Evolutionary conservation across 2,329 filamentous ascomycete genomes (phyloP).

Genomic region (Aspergillus unguis): DNA sequence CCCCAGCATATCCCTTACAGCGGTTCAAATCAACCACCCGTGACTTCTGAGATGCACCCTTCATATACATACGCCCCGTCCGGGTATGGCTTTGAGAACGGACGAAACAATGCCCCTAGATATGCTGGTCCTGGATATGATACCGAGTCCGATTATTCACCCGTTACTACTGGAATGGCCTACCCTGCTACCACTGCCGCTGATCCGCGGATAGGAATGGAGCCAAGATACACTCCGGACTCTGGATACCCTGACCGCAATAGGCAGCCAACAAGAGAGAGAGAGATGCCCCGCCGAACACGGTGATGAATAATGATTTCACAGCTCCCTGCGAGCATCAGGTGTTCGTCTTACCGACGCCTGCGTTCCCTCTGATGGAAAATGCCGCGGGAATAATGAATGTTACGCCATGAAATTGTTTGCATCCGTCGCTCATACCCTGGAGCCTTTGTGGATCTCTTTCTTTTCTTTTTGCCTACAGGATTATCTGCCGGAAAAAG

Average conservation of each 20-base stretch:
- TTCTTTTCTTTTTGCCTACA: conserved; percentile 14
- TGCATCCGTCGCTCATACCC: conserved; percentile 11
- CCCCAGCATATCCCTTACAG: conserved; percentile 33
- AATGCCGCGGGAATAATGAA: conserved; percentile 12
- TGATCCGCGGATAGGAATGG: conserved; percentile 43
- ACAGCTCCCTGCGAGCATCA: conserved; percentile 11
- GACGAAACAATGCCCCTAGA: conserved; percentile 40
- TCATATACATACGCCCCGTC: conserved; percentile 38
- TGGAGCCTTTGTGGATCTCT: conserved; percentile 13
- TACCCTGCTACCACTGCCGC: conserved; percentile 41
- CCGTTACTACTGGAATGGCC: conserved; percentile 38
- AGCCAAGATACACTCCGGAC: conserved; percentile 44
- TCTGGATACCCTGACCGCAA: conserved; percentile 34
- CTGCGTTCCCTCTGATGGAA: conserved; percentile 10
- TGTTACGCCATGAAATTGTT: conserved; percentile 11
- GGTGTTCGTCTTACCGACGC: conserved; percentile 9
- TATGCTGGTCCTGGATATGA: conserved; percentile 43
- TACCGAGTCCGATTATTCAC: conserved; percentile 40
- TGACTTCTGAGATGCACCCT: conserved; percentile 39
- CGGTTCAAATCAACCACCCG: conserved; percentile 35
- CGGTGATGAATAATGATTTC: conserved; percentile 28
- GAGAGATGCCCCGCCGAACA: conserved; percentile 36
- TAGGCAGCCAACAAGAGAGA: conserved; percentile 40
- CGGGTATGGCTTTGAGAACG: conserved; percentile 37
- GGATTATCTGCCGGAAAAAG: conserved; percentile 16